Evolutionary conservation across 257 asterid genomes (phyloP).

Genomic region (Solanum verrucosum): DNA sequence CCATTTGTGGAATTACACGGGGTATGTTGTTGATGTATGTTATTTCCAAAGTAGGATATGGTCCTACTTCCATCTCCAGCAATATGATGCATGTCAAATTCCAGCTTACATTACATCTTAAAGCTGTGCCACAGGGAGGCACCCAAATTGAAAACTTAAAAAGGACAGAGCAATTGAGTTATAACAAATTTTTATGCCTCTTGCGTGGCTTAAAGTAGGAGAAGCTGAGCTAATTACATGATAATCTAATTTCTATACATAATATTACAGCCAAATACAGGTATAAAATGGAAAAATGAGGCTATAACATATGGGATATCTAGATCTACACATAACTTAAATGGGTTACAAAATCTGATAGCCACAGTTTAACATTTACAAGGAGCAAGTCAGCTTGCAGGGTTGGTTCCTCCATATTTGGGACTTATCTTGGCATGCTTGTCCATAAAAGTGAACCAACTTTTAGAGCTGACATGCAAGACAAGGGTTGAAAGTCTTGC

Average conservation of each 20-base stretch:
- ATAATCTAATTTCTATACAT: constrained; percentile 1
- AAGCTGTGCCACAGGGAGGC: background rate
- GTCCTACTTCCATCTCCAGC: background rate
- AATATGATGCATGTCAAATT: background rate
- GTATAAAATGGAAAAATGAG: background rate
- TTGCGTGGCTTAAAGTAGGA: background rate
- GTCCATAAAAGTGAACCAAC: background rate
- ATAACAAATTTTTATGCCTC: background rate
- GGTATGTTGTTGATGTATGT: background rate
- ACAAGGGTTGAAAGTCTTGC: background rate
- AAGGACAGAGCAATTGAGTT: background rate
- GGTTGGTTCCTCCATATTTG: background rate
- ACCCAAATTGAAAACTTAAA: background rate
- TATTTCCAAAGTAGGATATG: background rate
- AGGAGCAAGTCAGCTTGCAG: background rate
- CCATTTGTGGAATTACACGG: background rate
- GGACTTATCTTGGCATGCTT: background rate
- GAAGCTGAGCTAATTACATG: background rate
- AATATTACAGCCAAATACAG: constrained; percentile 1
- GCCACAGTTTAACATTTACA: background rate
- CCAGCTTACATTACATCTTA: background rate
- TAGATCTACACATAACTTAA: constrained; percentile 8
- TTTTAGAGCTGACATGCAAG: background rate
- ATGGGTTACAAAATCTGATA: constrained; percentile 16
- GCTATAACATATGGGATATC: constrained; percentile 3